These are phyloP conservation scores for Xylaria polymorpha DNA, from an alignment of 2,329 filamentous ascomycete genomes.

Conservation along the genomic window DNA sequence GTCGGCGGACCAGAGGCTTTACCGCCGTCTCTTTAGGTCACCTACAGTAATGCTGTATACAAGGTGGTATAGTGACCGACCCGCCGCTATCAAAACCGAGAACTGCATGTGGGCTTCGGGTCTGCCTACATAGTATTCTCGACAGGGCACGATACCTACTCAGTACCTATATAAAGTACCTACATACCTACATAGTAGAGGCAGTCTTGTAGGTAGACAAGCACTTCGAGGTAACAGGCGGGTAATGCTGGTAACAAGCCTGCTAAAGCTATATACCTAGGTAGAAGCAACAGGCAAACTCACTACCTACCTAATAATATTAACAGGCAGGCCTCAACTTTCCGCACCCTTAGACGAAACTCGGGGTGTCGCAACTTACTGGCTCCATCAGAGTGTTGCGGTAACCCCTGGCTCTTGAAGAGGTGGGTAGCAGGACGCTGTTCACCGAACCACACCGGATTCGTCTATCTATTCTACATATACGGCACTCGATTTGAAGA, in stretches of 20 bases:
- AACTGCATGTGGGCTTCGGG: too few relatives aligned
- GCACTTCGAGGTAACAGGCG: slow-evolving; percentile 9
- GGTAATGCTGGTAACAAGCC: slow-evolving; percentile 25
- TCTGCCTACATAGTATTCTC: too few relatives aligned
- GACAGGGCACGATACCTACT: too few relatives aligned
- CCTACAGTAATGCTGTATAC: background rate
- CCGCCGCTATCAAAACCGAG: too few relatives aligned
- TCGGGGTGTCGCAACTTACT: background rate
- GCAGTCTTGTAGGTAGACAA: background rate
- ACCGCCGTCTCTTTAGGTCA: background rate
- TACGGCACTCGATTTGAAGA: background rate
- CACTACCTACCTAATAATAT: background rate
- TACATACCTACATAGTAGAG: background rate
- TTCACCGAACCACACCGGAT: background rate
- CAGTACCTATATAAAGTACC: background rate
- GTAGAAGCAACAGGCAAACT: background rate
- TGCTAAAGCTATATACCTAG: background rate
- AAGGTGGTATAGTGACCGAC: background rate
- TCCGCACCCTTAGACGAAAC: background rate
- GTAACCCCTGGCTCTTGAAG: background rate
- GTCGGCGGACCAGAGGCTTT: background rate
- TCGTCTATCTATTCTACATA: background rate
- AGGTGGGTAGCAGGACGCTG: background rate
- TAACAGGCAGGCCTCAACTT: too few relatives aligned
- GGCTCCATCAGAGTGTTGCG: background rate